These are phyloP conservation scores for Trichoderma parareesei DNA, from an alignment of 495 filamentous ascomycete species.

Conservation along the genomic window DNA sequence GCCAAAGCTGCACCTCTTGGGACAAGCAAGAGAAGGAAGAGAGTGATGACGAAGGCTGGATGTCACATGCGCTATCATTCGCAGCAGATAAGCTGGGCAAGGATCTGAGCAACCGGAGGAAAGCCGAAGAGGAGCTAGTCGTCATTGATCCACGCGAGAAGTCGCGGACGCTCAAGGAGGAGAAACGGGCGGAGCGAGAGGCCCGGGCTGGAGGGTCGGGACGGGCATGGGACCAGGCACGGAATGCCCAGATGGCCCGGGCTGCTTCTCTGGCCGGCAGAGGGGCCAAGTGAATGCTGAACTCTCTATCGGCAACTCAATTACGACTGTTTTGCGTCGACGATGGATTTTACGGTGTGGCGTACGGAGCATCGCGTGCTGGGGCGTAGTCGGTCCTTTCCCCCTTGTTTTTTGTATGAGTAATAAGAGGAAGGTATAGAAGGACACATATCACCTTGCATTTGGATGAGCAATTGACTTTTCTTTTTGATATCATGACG, in stretches of 20 bases:
- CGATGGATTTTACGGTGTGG: conserved; percentile 13
- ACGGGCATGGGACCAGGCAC: conserved; percentile 48
- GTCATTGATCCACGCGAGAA: conserved; percentile 93
- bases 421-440: too few species aligned
- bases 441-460: too few species aligned
- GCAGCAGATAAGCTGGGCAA: conserved; percentile 86
- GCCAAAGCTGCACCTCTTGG: conserved; percentile 83
- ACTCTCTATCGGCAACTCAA: not conserved
- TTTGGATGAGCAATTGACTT: too few species aligned
- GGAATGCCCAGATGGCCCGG: conserved; percentile 36
- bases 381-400: not conserved
- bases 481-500: too few species aligned
- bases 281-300: conserved; percentile 29
- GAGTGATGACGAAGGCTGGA: conserved; percentile 56
- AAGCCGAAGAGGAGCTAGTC: conserved; percentile 80
- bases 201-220: conserved; percentile 40
- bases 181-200: conserved; percentile 45
- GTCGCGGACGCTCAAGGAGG: conserved; percentile 61
- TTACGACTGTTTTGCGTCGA: not conserved
- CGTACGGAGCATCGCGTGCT: not conserved
- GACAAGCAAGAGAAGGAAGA: conserved; percentile 52
- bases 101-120: conserved; percentile 80
- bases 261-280: conserved; percentile 35
- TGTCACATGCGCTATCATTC: conserved; percentile 72
- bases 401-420: too few species aligned